Percentiles rank a stretch among this genome's conserved stretches.
Conservation (phyloP, 2,329 filamentous ascomycete species). For the Chaetothyriales sp. region DNA sequence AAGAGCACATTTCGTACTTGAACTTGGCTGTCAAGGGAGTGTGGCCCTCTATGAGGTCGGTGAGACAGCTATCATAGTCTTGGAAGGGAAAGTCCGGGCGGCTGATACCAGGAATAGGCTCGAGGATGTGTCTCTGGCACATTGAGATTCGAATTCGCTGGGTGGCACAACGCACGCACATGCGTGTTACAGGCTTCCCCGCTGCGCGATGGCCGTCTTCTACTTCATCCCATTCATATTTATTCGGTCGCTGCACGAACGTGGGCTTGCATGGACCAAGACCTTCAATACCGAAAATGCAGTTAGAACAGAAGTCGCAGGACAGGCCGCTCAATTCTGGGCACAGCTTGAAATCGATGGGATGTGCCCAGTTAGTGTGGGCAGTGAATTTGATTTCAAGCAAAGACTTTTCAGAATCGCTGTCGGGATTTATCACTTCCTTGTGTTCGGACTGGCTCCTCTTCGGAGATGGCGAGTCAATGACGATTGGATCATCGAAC, state of each 20-base stretch:
- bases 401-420: background rate
- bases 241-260: slow-evolving; percentile 7
- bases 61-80: background rate
- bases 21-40: background rate
- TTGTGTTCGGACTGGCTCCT: background rate
- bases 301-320: slow-evolving; percentile 18
- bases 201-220: slow-evolving; percentile 8
- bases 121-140: slow-evolving; percentile 9
- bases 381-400: slow-evolving; percentile 1
- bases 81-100: background rate
- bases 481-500: slow-evolving; percentile 3
- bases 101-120: background rate
- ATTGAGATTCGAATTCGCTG: slow-evolving; percentile 13
- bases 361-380: slow-evolving; percentile 15
- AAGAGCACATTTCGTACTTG: slow-evolving; percentile 7
- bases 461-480: slow-evolving; percentile 5
- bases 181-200: slow-evolving; percentile 11
- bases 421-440: background rate
- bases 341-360: slow-evolving; percentile 14
- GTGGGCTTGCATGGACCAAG: slow-evolving; percentile 6
- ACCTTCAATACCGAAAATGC: slow-evolving; percentile 15
- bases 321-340: background rate
- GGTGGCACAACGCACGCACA: slow-evolving; percentile 16
- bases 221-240: slow-evolving; percentile 7
- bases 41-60: background rate